Base-by-base conservation (phyloP, 352 stramenopile genomes). In the Phytophthora fragariaefolia region DNA sequence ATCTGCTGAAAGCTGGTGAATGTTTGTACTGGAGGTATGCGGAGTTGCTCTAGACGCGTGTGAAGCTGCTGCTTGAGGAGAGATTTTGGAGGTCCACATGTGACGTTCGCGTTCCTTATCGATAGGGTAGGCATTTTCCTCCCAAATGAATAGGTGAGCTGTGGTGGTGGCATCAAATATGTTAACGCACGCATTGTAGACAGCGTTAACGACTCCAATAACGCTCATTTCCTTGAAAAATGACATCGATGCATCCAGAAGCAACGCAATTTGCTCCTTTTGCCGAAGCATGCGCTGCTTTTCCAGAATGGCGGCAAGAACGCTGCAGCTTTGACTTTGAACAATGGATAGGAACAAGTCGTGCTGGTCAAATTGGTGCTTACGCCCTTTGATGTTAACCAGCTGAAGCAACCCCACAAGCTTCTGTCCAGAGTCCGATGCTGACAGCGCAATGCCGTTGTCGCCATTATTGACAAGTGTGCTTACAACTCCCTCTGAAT, bases 151-250 rank as follows among this genome's bases (percentile, higher is more conserved):
- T 24, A 93, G 52, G 26, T 93, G 83, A 1, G 83, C 81, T 6
- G 83, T 89, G 9, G 66, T 71, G 8, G 85, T 71, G 23, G 86
- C 78, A 27, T 72, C 67, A 58, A 91, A 93, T 43, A 91, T 89
- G 51, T 69, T 80, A 36, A 79, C 68, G 42, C 80, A 89, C 20
- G 85, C 81, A 40, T 93, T 93, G 76, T 90, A 92, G 18, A 93
- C 85, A 2, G 83, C 85, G 58, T 92, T 93, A 45, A 93, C 91
- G 48, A 93, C 73, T 5, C 85, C 85, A 17, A 93, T 64, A 26
- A 82, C 81, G 45, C 81, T 91, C 80, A 91, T 89, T 64, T 93
- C 85, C 62, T 91, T 91, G 67, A 92, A 92, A 53, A 93, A 91
- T 10, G 77, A 80, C 76, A 92, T 86, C 17, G 83, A 90, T 15